Conservation (phyloP, 2,329 filamentous ascomycete genomes). For the Catunica adiposa region DNA sequence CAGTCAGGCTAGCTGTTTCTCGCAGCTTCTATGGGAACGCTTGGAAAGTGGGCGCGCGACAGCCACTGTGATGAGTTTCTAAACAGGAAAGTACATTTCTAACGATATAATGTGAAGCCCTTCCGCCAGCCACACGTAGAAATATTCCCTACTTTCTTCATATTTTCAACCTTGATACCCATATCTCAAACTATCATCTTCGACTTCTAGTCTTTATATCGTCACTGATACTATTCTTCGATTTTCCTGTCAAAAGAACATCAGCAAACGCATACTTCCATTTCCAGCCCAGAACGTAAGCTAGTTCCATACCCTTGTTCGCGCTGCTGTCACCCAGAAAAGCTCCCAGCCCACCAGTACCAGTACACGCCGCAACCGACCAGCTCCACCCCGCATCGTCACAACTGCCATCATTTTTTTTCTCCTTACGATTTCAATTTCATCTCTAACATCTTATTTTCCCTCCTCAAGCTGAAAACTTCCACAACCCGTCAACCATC, state of each 20-base stretch:
- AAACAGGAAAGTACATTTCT: neutral
- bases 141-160: neutral
- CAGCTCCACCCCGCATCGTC: slow-evolving; percentile 11
- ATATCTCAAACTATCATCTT: neutral
- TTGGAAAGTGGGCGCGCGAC: neutral
- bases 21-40: slow-evolving; percentile 12
- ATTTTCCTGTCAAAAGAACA: too few relatives aligned
- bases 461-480: neutral
- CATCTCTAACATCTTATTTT: slow-evolving; percentile 1
- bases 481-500: neutral
- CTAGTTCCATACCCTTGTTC: neutral
- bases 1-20: slow-evolving; percentile 5
- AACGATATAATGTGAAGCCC: neutral
- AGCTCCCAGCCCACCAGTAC: neutral
- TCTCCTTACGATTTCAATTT: slow-evolving; percentile 15
- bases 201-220: neutral
- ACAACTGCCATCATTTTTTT: slow-evolving; percentile 6
- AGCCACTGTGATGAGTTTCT: too few relatives aligned
- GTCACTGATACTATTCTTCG: too few relatives aligned
- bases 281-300: too few relatives aligned
- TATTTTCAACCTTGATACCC: neutral
- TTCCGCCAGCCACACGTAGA: too few relatives aligned
- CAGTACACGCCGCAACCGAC: neutral
- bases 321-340: neutral
- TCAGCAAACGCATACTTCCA: neutral